Base-by-base conservation (phyloP, 495 filamentous ascomycete species). In the Hamigera avellanea region DNA sequence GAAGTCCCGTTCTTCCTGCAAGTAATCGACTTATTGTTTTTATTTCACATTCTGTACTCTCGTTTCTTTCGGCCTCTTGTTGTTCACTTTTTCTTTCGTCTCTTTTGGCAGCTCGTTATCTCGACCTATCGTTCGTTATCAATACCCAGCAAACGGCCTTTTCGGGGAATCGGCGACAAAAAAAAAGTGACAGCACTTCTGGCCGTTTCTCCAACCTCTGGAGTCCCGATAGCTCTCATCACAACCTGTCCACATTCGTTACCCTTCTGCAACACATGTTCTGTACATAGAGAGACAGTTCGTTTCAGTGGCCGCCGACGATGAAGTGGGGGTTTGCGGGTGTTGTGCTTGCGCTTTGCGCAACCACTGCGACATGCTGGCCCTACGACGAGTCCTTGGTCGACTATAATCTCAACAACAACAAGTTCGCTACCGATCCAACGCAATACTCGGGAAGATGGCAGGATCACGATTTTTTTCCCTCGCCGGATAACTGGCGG, bases 401-500 rank as follows among this genome's bases (percentile, higher is more conserved):
- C 28, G 54, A 59, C 14, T 80, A 68, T 52, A 82, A 81, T 33
- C 57, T 83, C 39, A 83, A 83, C 46, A 61, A 64, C 21, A 81
- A 83, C 52, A 45, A 67, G 39, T 49, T 61, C n/a, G 76, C 80
- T 7, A 61, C 44, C 13, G 48, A 63, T 30, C 76, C 80, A 1
- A 55, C 73, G 10, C 66, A 85, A 19, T 85, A 85, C 54, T 68
- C 59, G 48, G 73, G 73, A 9, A 46, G 64, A 54, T 81, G 80
- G 67, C 53, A 62, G 10, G 59, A 69, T 35, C 70, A 75, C 43
- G 56, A 46, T 7, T 81, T 73, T 45, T 47, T 49, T 10, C 64
- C 69, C 0, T 83, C 80, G 1, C 80, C 81, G 0, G 44, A 54
- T 1, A 81, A 76, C 44, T 86, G 81, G 81, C 66, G 81, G 14